phyloP scores from a whole-genome alignment of 352 stramenopile genomes.

The Phytophthora kernoviae region DNA sequence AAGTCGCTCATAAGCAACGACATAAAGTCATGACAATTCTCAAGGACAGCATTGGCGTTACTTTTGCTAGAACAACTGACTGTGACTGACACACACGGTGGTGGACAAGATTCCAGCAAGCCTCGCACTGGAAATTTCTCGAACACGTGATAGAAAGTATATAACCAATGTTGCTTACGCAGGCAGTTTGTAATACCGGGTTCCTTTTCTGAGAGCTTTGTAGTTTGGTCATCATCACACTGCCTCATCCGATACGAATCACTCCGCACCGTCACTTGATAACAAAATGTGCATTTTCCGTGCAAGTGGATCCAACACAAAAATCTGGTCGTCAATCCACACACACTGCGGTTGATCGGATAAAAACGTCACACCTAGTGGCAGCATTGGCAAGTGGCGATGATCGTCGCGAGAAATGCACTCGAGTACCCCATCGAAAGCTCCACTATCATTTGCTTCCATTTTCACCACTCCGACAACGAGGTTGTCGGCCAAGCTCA shows the following conservation, averaged over 20 bases:
- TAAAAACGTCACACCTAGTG: slow-evolving; percentile 30
- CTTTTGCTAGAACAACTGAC: slow-evolving; percentile 9
- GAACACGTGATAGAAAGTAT: slow-evolving; percentile 52
- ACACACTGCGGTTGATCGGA: slow-evolving; percentile 29
- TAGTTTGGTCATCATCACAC: slow-evolving; percentile 8
- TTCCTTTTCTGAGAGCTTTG: slow-evolving; percentile 4
- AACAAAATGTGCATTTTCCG: slow-evolving; percentile 29
- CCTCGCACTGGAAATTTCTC: slow-evolving; percentile 61
- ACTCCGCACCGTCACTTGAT: slow-evolving; percentile 51
- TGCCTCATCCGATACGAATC: slow-evolving; percentile 61
- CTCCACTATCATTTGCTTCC: slow-evolving; percentile 10
- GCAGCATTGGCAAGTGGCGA: slow-evolving; percentile 33
- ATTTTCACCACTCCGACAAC: slow-evolving; percentile 29
- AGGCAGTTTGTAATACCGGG: slow-evolving; percentile 9
- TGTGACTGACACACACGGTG: slow-evolving; percentile 7
- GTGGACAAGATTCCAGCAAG: slow-evolving; percentile 11
- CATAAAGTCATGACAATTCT: slow-evolving; percentile 34
- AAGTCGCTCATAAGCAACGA: slow-evolving; percentile 46
- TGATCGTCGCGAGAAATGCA: slow-evolving; percentile 43
- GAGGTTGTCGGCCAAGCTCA: slow-evolving; percentile 42
- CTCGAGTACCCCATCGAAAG: slow-evolving; percentile 23
- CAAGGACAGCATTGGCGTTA: background rate
- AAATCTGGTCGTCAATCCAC: slow-evolving; percentile 31
- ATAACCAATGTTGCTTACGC: slow-evolving; percentile 32
- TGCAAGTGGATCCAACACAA: slow-evolving; percentile 41